Conservation (phyloP, 2,329 filamentous ascomycete species). For the Orbilia javanica region DNA sequence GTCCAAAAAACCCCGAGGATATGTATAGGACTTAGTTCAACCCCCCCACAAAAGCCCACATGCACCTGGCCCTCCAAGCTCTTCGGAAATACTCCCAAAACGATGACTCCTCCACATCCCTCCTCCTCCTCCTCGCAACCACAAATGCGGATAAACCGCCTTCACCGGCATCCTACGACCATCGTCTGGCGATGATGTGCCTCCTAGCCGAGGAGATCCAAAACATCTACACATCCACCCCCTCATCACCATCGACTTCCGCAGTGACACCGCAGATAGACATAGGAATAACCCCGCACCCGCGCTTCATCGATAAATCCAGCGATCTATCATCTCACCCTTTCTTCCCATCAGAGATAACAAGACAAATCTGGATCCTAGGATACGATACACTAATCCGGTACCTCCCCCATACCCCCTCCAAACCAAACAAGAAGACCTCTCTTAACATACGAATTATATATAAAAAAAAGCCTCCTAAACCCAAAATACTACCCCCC, state of each 20-base stretch:
- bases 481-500: conserved; percentile 55
- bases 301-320: conserved; percentile 53
- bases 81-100: conserved; percentile 18
- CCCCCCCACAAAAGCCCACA: conserved; percentile 50
- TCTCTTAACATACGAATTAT: not conserved
- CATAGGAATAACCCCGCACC: conserved; percentile 42
- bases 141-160: conserved; percentile 52
- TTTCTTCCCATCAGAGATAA: not conserved
- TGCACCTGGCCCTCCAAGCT: conserved; percentile 46
- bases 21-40: conserved; percentile 41
- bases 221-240: not conserved
- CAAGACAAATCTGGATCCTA: conserved; percentile 40
- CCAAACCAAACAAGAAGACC: not conserved
- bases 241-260: too few species aligned
- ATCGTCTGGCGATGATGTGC: conserved; percentile 56
- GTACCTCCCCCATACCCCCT: not conserved
- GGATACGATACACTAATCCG: conserved; percentile 46
- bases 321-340: conserved; percentile 1
- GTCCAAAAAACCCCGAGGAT: too few species aligned
- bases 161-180: conserved; percentile 35
- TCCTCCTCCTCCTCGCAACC: conserved; percentile 46
- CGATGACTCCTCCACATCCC: not conserved
- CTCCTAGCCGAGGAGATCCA: conserved; percentile 52
- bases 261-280: conserved; percentile 1
- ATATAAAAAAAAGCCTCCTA: conserved; percentile 27